Evolutionary conservation across 2,329 filamentous ascomycete species (phyloP).

Genomic region (Graphium sp.): DNA sequence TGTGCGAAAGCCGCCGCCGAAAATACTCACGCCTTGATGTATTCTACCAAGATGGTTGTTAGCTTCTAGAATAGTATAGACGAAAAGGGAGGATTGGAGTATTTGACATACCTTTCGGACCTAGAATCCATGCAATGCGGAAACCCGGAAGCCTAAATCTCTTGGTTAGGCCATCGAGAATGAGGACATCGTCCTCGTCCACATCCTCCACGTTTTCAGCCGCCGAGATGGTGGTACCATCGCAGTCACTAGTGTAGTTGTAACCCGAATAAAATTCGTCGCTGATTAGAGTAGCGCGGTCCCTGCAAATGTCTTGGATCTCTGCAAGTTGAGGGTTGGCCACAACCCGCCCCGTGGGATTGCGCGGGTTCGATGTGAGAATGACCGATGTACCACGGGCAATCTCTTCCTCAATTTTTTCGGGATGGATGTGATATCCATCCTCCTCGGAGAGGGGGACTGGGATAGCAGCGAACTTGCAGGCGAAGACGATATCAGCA

Average conservation of each 20-base stretch:
- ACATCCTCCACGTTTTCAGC: slow-evolving; percentile 85
- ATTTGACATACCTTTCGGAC: slow-evolving; percentile 48
- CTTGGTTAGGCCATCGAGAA: slow-evolving; percentile 93
- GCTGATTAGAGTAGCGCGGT: slow-evolving; percentile 79
- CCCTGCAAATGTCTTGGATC: slow-evolving; percentile 86
- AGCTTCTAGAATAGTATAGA: too few relatives aligned
- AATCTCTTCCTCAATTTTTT: slow-evolving; percentile 87
- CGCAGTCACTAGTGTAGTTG: slow-evolving; percentile 87
- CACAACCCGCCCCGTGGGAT: slow-evolving; percentile 82
- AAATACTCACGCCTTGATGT: slow-evolving; percentile 57
- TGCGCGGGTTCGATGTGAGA: slow-evolving; percentile 86
- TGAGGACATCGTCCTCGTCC: slow-evolving; percentile 76
- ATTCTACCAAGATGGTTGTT: slow-evolving; percentile 34
- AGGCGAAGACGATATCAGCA: not conserved
- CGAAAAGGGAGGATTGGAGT: too few relatives aligned
- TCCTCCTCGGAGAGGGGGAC: slow-evolving; percentile 73
- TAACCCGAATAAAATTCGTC: slow-evolving; percentile 96
- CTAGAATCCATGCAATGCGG: slow-evolving; percentile 92
- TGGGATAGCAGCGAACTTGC: slow-evolving; percentile 67
- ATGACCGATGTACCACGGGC: slow-evolving; percentile 76
- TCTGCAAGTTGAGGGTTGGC: slow-evolving; percentile 69
- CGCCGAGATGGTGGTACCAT: slow-evolving; percentile 75
- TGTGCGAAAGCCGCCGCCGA: not conserved
- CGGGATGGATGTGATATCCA: slow-evolving; percentile 81
- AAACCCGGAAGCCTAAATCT: slow-evolving; percentile 90